These are phyloP conservation scores for Speleostelium caveatum DNA, from an alignment of 78 protist genomes.

Conservation along the genomic window DNA sequence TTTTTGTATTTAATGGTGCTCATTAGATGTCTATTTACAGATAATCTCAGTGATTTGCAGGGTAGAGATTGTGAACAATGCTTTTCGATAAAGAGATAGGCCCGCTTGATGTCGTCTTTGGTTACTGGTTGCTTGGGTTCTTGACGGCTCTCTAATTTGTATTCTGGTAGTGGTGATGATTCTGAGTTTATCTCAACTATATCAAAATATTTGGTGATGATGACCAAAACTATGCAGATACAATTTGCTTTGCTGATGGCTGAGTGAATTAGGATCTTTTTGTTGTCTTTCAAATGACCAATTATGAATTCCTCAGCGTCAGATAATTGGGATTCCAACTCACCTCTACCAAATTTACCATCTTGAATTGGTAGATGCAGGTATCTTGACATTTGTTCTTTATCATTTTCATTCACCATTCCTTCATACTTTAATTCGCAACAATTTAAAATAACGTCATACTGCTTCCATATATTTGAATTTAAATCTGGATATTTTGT, in stretches of 20 bases:
- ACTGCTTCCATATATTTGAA: constrained; percentile 12
- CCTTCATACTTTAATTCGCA: neutral
- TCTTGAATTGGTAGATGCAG: constrained; percentile 33
- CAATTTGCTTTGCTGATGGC: constrained; percentile 36
- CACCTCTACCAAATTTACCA: constrained; percentile 42
- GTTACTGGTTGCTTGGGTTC: constrained; percentile 4
- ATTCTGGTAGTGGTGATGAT: no score
- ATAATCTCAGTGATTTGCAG: constrained; percentile 15
- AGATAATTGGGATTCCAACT: constrained; percentile 1
- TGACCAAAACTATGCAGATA: constrained; percentile 8
- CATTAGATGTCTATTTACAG: constrained; percentile 24
- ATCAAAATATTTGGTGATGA: constrained; percentile 26
- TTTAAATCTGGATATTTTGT: neutral
- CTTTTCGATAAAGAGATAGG: constrained; percentile 54
- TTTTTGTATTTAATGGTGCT: neutral
- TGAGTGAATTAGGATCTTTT: constrained; percentile 41
- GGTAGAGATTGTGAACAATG: constrained; percentile 38
- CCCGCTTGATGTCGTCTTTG: constrained; percentile 15
- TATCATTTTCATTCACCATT: neutral
- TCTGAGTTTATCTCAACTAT: neutral
- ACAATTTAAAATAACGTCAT: constrained; percentile 48
- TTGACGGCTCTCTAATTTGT: neutral
- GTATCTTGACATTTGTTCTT: neutral
- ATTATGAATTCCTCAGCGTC: constrained; percentile 11
- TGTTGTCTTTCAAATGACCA: neutral